A percentile compares a stretch with the other conserved stretches of the same genome.
These are phyloP conservation scores for Myotisia sp. DNA, from an alignment of 2,329 filamentous ascomycete species.

Conservation along the genomic window DNA sequence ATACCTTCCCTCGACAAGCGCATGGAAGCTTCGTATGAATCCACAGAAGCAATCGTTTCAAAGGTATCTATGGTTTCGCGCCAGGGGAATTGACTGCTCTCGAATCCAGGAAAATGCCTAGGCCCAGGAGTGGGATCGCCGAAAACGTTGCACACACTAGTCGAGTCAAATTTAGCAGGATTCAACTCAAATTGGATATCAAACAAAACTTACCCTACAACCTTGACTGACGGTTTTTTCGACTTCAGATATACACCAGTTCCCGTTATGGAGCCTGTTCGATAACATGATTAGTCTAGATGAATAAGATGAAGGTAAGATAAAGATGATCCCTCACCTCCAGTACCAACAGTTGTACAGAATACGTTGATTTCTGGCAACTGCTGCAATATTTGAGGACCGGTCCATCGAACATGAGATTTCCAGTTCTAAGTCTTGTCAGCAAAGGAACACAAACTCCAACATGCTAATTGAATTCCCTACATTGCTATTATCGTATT, in stretches of 20 bases:
- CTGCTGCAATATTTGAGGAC: constrained; percentile 43
- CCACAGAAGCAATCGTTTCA: constrained; percentile 42
- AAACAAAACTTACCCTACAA: constrained; percentile 12
- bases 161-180: constrained; percentile 10
- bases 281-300: too few species aligned
- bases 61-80: constrained; percentile 40
- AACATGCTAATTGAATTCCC: too few species aligned
- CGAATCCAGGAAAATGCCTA: constrained; percentile 37
- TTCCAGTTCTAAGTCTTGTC: constrained; percentile 26
- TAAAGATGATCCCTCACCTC: constrained; percentile 12
- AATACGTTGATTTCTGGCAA: constrained; percentile 43
- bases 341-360: constrained; percentile 46
- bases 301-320: too few species aligned
- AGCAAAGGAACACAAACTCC: constrained; percentile 18
- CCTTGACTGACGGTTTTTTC: constrained; percentile 28
- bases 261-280: constrained; percentile 38
- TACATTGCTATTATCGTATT: constrained; percentile 42
- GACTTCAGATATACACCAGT: constrained; percentile 38
- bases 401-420: constrained; percentile 45
- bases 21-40: constrained; percentile 41
- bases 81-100: constrained; percentile 45
- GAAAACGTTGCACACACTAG: constrained; percentile 42
- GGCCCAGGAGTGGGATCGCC: constrained; percentile 47
- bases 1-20: constrained; percentile 43
- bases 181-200: constrained; percentile 12